Evolutionary conservation across 768 basidiomycete genomes (phyloP).

Genomic region (Mycena sanguinolenta): DNA sequence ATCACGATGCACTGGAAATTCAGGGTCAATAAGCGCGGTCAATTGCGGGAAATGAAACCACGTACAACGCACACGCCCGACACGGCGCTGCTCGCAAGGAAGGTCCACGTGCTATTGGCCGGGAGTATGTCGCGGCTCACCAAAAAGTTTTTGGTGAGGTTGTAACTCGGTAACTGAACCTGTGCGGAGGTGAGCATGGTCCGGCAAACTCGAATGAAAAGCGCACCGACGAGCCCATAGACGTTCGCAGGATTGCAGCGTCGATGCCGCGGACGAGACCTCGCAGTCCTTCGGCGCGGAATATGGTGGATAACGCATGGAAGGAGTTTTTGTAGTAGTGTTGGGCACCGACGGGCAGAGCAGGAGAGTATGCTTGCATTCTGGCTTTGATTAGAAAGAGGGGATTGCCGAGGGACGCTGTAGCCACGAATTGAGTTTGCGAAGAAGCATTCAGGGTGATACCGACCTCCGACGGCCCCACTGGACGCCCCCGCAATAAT

Average conservation of each 20-base stretch:
- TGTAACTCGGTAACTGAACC: conserved; percentile 97
- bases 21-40: conserved; percentile 16
- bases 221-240: conserved; percentile 90
- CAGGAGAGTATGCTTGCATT: conserved; percentile 98
- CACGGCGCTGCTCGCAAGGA: conserved; percentile 87
- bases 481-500: conserved; percentile 89
- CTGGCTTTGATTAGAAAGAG: conserved; percentile 97
- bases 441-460: neutral
- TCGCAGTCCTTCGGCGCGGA: conserved; percentile 78
- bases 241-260: conserved; percentile 92
- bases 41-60: neutral
- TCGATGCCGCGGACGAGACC: conserved; percentile 94
- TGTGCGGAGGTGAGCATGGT: conserved; percentile 43
- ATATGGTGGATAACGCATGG: conserved; percentile 86
- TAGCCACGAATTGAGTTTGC: conserved; percentile 15
- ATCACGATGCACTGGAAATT: conserved; percentile 80
- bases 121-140: conserved; percentile 76
- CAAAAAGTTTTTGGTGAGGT: conserved; percentile 89
- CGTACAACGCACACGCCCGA: conserved; percentile 94
- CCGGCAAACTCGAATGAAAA: neutral
- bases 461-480: conserved; percentile 89
- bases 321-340: conserved; percentile 90
- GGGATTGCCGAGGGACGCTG: conserved; percentile 87
- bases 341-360: conserved; percentile 94
- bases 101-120: conserved; percentile 88